Evolutionary conservation across 1,139 yeast species (phyloP), one percentile per base, ranked within the genome.

Genomic region (Geotrichum klebahnii): DNA sequence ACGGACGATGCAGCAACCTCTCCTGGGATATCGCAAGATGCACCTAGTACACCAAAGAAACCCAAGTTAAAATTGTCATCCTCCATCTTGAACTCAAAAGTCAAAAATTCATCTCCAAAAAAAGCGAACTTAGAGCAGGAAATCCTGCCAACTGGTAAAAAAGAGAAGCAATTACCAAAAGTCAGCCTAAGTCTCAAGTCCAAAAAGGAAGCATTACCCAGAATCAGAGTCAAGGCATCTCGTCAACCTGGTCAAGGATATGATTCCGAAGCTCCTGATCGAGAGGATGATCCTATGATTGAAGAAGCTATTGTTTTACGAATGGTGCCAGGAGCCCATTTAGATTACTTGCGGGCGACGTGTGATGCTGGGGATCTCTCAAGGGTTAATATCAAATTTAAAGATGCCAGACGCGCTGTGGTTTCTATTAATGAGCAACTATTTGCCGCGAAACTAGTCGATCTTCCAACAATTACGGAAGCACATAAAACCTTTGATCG

Each of bases 191-290:
- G 60, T 48, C 50, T 67, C 36, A 65, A 61, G 49, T 63, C 61
- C 10, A 55, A 48, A 17, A 29, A 46, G 26, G 46, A 39, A 10
- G 34, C 42, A 1, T 24, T 81, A 0, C 90, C 92, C 0, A 72
- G 81, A 41, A 81, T 88, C 49, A 71, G 94, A 55, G 81, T 90
- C 51, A 88, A 87, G 61, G 95, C 95, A 0, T 83, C 87, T 0
- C 71, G 95, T 57, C 76, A 84, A 8, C 95, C 96, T 0, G 96
- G 96, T 1, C 96, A 90, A 59, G 97, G 97, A 0, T 92, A 92
- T 66, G 98, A 92, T 64, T 85, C 96, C 1, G 98, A 92, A 61
- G 97, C 96, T 9, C 96, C 97, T 1, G 97, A 92, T 60, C 72
- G 88, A 40, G 98, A 92, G 65, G 97, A 89, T 53, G 97, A 92